Evolutionary conservation across 2,329 filamentous ascomycete species (phyloP).

Genomic region (Emergomyces africanus): DNA sequence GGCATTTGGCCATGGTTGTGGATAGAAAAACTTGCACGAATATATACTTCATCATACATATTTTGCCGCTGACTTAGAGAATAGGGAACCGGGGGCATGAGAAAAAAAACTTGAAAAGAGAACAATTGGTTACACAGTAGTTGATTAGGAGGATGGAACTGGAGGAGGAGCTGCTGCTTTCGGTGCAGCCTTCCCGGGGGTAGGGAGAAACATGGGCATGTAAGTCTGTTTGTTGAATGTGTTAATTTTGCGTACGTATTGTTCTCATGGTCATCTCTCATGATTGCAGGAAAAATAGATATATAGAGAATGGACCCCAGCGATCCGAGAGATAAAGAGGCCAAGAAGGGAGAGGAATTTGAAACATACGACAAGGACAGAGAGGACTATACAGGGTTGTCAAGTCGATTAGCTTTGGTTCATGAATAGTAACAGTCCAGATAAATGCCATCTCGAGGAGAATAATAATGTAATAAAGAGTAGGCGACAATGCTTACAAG

Average conservation of each 20-base stretch:
- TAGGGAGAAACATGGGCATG: conserved; percentile 52
- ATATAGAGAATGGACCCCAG: no score
- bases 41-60: neutral
- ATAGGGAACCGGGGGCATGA: neutral
- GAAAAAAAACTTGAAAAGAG: neutral
- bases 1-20: neutral
- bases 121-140: neutral
- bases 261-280: neutral
- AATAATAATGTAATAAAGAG: neutral
- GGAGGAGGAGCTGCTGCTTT: conserved; percentile 37
- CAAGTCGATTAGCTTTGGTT: conserved; percentile 9
- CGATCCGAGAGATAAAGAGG: neutral
- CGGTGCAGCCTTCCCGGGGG: conserved; percentile 25
- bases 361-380: conserved; percentile 39
- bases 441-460: neutral
- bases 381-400: conserved; percentile 39
- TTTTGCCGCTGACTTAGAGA: neutral
- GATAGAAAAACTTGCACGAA: neutral
- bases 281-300: neutral
- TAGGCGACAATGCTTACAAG: conserved; percentile 41
- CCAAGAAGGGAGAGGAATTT: neutral
- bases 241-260: conserved; percentile 2
- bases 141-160: conserved; percentile 20
- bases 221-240: conserved; percentile 38
- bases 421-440: neutral